A percentile compares a stretch with the other conserved stretches of the same genome.
phyloP scores from a whole-genome alignment of 73 alveolate genomes.

The Paramecium sexaurelia region DNA sequence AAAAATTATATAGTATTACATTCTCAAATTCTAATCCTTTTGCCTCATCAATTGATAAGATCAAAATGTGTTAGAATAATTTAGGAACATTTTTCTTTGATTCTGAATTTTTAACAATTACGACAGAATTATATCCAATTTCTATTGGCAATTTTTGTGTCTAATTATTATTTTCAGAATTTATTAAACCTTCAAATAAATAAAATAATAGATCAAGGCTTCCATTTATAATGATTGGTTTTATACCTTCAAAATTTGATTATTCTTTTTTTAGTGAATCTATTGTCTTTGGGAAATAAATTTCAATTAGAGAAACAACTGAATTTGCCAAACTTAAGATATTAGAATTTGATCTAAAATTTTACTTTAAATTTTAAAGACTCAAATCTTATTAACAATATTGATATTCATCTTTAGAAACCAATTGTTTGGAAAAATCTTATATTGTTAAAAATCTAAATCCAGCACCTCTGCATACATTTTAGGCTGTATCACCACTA shows the following conservation, averaged over 20 bases:
- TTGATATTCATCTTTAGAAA: neutral
- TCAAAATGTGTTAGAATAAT: conserved; percentile 71
- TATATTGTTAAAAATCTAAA: conserved; percentile 74
- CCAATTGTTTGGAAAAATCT: neutral
- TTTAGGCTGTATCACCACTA: conserved; percentile 90
- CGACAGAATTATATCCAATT: conserved; percentile 85
- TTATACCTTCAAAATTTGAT: conserved; percentile 72
- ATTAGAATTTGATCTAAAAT: conserved; percentile 81
- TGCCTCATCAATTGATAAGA: conserved; percentile 85
- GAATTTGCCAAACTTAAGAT: conserved; percentile 79
- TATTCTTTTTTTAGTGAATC: conserved; percentile 76
- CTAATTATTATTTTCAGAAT: neutral
- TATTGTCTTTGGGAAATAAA: conserved; percentile 79
- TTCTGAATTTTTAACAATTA: conserved; percentile 81
- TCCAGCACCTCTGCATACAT: conserved; percentile 84
- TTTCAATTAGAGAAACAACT: conserved; percentile 73
- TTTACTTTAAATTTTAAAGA: neutral
- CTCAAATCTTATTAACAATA: neutral
- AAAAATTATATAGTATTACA: conserved; percentile 83
- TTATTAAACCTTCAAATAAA: neutral
- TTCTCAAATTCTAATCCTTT: conserved; percentile 88
- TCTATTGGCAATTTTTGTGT: conserved; percentile 12
- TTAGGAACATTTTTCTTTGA: conserved; percentile 76
- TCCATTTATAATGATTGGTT: conserved; percentile 67
- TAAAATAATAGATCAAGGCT: conserved; percentile 2